phyloP scores from a whole-genome alignment of 805 yeast genomes.

The Brettanomyces nanus region DNA sequence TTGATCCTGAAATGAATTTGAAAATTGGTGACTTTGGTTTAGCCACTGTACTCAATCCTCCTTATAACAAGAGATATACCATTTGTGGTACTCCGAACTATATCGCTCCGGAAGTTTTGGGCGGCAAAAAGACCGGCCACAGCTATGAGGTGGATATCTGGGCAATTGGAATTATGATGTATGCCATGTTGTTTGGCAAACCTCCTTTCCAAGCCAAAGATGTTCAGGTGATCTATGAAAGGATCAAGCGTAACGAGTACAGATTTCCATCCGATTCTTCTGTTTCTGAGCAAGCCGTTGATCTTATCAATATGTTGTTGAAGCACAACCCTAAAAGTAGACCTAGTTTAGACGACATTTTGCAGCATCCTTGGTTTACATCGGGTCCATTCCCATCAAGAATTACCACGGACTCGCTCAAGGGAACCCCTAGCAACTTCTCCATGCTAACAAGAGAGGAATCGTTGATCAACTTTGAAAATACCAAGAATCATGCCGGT shows the following conservation, averaged over 20 bases:
- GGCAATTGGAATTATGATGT: constrained; percentile 97
- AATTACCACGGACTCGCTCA: constrained; percentile 55
- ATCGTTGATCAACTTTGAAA: constrained; percentile 59
- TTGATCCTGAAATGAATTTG: constrained; percentile 88
- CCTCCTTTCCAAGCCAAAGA: constrained; percentile 98
- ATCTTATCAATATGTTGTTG: constrained; percentile 64
- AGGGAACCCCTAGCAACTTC: constrained; percentile 51
- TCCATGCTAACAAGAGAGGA: constrained; percentile 47
- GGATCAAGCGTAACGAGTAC: constrained; percentile 79
- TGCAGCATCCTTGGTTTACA: constrained; percentile 80
- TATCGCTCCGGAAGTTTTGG: constrained; percentile 95
- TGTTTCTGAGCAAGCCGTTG: constrained; percentile 64
- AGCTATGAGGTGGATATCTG: constrained; percentile 93
- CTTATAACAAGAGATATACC: constrained; percentile 74
- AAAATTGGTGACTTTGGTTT: constrained; percentile 97
- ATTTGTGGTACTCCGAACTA: constrained; percentile 99
- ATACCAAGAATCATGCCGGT: constrained; percentile 59
- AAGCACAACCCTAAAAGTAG: constrained; percentile 72
- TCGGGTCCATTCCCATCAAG: constrained; percentile 69
- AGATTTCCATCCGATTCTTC: constrained; percentile 55
- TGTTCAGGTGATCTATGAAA: constrained; percentile 83
- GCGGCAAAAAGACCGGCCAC: constrained; percentile 83
- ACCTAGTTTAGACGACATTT: constrained; percentile 71
- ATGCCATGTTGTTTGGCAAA: constrained; percentile 84
- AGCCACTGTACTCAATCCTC: constrained; percentile 78